These are phyloP conservation scores for Poterioochromonas sp. DNA, from an alignment of 352 stramenopile species.

Conservation along the genomic window DNA sequence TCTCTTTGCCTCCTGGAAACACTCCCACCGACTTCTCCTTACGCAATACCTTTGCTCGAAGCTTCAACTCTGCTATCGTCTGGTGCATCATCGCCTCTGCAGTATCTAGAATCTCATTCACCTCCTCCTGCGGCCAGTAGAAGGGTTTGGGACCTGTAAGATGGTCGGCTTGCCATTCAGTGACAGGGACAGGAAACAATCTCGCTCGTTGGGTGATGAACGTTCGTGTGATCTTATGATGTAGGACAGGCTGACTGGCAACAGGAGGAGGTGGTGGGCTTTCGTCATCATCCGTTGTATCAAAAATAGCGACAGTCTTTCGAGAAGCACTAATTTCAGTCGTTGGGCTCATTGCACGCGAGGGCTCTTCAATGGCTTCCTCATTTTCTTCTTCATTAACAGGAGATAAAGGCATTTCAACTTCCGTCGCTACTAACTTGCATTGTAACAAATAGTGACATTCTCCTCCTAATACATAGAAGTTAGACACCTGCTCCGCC, in stretches of 20 bases:
- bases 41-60: constrained; percentile 71
- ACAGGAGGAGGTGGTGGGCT: too few relatives aligned
- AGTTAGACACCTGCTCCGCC: constrained; percentile 52
- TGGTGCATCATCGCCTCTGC: constrained; percentile 61
- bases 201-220: too few relatives aligned
- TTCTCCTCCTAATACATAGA: constrained; percentile 88
- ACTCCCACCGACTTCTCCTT: constrained; percentile 86
- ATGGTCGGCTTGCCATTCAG: constrained; percentile 55
- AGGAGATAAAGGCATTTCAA: too few relatives aligned
- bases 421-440: too few relatives aligned
- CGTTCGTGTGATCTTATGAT: too few relatives aligned
- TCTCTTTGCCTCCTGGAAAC: constrained; percentile 63
- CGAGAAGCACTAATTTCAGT: too few relatives aligned
- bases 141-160: constrained; percentile 39
- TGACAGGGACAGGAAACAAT: constrained; percentile 57
- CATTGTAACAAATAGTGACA: constrained; percentile 83
- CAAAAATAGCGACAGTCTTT: too few relatives aligned
- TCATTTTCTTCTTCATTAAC: too few relatives aligned
- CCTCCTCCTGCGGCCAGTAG: constrained; percentile 68
- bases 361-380: too few relatives aligned
- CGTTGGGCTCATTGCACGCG: too few relatives aligned
- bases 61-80: constrained; percentile 63
- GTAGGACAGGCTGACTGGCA: too few relatives aligned
- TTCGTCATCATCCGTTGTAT: too few relatives aligned
- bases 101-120: constrained; percentile 69